A percentile compares a stretch with the other conserved stretches of the same genome.
These are phyloP conservation scores for Trichomonas gallinae DNA, from an alignment of 208 protist genomes.

Conservation along the genomic window DNA sequence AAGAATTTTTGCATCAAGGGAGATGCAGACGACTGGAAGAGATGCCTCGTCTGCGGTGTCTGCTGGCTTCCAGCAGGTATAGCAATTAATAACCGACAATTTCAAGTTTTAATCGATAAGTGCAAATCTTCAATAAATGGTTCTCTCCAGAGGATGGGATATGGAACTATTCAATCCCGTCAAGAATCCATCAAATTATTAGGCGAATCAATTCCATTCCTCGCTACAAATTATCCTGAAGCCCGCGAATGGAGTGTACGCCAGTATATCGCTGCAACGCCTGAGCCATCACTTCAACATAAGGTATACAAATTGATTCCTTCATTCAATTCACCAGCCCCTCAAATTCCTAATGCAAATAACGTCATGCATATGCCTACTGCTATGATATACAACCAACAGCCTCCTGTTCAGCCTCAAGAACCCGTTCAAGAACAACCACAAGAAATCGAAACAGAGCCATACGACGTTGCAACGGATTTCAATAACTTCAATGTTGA, in stretches of 20 bases:
- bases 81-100: neutral
- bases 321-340: neutral
- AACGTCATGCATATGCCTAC: neutral
- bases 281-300: neutral
- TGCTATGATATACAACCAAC: neutral
- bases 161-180: neutral
- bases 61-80: neutral
- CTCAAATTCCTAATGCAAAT: neutral
- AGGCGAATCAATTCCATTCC: neutral
- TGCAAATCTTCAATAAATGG: slow-evolving; percentile 19
- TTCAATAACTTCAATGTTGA: neutral
- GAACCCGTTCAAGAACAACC: neutral
- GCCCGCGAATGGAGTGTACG: neutral
- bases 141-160: neutral
- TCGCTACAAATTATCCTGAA: neutral
- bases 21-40: neutral
- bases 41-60: neutral
- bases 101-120: neutral
- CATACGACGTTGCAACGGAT: neutral
- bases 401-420: too few species aligned
- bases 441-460: neutral
- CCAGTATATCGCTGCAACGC: neutral
- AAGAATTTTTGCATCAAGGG: neutral
- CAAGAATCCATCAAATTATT: neutral
- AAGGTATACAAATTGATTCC: neutral